Percentiles rank a stretch among this genome's conserved stretches.
Evolutionary conservation across 345 rosid species (phyloP).

Genomic region (Zanthoxylum bungeanum): DNA sequence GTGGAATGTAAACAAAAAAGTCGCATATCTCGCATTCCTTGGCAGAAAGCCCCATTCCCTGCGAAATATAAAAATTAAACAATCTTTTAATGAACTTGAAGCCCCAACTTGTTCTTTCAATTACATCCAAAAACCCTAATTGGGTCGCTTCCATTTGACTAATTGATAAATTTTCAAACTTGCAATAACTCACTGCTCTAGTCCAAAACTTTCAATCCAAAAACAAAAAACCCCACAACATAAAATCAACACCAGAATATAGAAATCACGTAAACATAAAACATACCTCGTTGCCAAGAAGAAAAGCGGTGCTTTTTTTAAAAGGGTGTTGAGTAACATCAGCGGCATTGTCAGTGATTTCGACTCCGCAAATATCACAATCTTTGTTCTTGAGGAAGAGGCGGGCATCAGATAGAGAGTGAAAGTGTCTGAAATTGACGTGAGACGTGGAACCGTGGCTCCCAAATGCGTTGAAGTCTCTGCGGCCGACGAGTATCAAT

Average conservation of each 20-base stretch:
- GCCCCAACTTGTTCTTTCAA: neutral
- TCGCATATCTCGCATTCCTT: constrained; percentile 93
- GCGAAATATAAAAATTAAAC: constrained; percentile 8
- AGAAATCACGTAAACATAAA: neutral
- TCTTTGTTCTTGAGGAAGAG: constrained; percentile 75
- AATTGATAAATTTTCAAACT: neutral
- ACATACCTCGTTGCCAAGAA: constrained; percentile 87
- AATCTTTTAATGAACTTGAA: neutral
- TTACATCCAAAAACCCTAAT: neutral
- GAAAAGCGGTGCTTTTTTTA: constrained; percentile 78
- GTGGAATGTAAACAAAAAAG: constrained; percentile 88
- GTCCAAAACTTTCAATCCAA: neutral
- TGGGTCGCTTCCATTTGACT: neutral
- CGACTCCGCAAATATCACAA: constrained; percentile 97
- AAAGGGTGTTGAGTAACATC: constrained; percentile 80
- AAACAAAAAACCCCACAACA: neutral
- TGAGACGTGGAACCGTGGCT: constrained; percentile 97
- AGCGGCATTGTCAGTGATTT: constrained; percentile 74
- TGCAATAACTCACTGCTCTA: neutral
- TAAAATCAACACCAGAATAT: neutral
- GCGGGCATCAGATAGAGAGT: constrained; percentile 73
- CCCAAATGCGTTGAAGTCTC: constrained; percentile 95
- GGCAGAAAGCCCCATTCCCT: constrained; percentile 92
- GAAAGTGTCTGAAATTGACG: constrained; percentile 79
- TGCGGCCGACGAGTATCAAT: constrained; percentile 81